Percentiles rank a stretch among this genome's conserved stretches.
phyloP scores from a whole-genome alignment of 2,329 filamentous ascomycete species.

The Hypoxylon sp. region DNA sequence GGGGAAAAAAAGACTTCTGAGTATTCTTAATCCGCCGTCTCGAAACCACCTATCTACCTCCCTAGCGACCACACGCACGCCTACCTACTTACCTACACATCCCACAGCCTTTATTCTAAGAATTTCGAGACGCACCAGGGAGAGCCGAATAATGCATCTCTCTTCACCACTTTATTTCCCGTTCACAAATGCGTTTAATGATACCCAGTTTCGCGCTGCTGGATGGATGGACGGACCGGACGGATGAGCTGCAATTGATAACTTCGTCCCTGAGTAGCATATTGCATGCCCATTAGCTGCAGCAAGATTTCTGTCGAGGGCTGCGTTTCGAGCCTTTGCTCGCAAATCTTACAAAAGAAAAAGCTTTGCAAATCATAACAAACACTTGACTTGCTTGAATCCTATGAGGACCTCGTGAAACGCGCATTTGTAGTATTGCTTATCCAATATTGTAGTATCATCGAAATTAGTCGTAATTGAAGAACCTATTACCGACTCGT shows the following conservation, averaged over 20 bases:
- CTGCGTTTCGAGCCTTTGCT: neutral
- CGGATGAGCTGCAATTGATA: neutral
- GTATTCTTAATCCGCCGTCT: neutral
- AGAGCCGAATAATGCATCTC: neutral
- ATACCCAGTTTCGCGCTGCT: conserved; percentile 41
- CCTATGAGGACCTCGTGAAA: neutral
- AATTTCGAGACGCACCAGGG: neutral
- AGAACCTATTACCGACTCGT: neutral
- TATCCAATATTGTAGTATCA: neutral
- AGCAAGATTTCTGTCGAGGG: neutral
- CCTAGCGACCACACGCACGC: conserved; percentile 8
- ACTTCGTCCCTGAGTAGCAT: conserved; percentile 14
- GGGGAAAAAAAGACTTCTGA: neutral
- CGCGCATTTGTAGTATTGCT: neutral
- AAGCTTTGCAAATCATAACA: conserved; percentile 21
- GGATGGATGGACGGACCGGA: conserved; percentile 26
- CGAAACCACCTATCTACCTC: neutral
- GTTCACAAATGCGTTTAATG: conserved; percentile 40
- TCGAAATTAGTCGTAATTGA: neutral
- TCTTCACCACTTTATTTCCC: conserved; percentile 13
- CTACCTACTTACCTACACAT: neutral
- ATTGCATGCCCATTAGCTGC: conserved; percentile 15
- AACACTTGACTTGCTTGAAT: neutral
- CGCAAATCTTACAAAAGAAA: conserved; percentile 22
- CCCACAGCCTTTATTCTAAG: neutral